Percentiles rank a stretch among this genome's conserved stretches.
These are phyloP conservation scores for Cryptococcus hybrid DNA, from an alignment of 1,284 basidiomycete genomes.

Conservation along the genomic window DNA sequence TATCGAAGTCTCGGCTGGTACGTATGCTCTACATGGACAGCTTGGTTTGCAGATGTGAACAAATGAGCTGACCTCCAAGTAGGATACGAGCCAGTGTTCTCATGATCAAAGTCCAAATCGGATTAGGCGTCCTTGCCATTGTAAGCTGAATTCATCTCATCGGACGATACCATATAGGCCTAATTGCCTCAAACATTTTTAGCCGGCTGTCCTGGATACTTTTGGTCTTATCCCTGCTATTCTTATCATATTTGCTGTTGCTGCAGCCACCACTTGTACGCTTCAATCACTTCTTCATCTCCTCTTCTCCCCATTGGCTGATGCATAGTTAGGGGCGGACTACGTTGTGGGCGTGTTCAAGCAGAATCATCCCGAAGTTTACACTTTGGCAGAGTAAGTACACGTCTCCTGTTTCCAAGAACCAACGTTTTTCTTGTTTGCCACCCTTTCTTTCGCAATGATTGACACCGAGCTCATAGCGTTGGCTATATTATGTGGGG, in stretches of 20 bases:
- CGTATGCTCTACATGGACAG: not conserved
- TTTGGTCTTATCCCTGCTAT: conserved; percentile 42
- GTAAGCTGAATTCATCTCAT: too few species aligned
- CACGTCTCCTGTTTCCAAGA: too few species aligned
- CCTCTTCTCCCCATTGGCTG: conserved; percentile 32
- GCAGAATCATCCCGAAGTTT: conserved; percentile 35
- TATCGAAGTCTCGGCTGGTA: conserved; percentile 41
- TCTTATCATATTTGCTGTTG: conserved; percentile 39
- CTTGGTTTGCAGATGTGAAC: not conserved
- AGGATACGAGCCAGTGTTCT: conserved; percentile 37
- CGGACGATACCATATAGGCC: too few species aligned
- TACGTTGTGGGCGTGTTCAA: conserved; percentile 42
- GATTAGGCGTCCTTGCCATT: conserved; percentile 38
- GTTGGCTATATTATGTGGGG: conserved; percentile 37
- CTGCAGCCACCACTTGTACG: conserved; percentile 39
- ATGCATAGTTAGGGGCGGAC: conserved; percentile 24
- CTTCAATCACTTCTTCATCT: conserved; percentile 21
- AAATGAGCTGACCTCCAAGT: not conserved
- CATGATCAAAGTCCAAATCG: conserved; percentile 42
- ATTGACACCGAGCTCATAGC: conserved; percentile 6
- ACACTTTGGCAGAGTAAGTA: conserved; percentile 23
- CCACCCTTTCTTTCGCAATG: too few species aligned
- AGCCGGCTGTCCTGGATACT: conserved; percentile 27
- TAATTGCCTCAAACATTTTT: too few species aligned
- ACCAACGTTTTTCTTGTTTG: too few species aligned